Percentiles rank a stretch among this genome's conserved stretches.
Evolutionary conservation across 371 early-diverging fungal genomes (phyloP).

Genomic region (Mortierella polycephala): DNA sequence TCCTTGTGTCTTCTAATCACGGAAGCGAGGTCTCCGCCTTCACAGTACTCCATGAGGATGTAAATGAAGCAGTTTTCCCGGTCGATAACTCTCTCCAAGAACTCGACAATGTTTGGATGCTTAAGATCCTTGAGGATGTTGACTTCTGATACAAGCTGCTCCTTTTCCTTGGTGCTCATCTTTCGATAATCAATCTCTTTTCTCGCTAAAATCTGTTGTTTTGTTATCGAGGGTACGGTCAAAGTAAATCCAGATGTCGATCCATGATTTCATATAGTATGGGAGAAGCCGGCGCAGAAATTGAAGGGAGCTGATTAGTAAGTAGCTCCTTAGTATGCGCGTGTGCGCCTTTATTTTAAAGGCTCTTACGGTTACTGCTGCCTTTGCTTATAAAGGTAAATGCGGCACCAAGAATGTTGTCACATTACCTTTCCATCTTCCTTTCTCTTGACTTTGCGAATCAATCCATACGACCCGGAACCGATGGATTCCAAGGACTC

Average conservation of each 20-base stretch:
- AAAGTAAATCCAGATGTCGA: neutral
- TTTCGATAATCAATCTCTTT: constrained; percentile 81
- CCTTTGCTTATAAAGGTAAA: neutral
- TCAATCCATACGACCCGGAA: constrained; percentile 70
- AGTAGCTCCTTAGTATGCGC: too few species aligned
- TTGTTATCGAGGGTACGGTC: neutral
- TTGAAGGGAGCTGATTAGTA: neutral
- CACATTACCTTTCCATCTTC: constrained; percentile 61
- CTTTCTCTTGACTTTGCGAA: constrained; percentile 70
- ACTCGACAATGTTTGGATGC: constrained; percentile 80
- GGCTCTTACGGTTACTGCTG: neutral
- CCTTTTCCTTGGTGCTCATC: constrained; percentile 73
- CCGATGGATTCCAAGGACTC: constrained; percentile 58
- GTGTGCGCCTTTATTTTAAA: neutral
- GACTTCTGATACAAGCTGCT: constrained; percentile 77
- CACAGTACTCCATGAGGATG: constrained; percentile 73
- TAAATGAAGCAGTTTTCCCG: constrained; percentile 69
- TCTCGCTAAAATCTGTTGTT: constrained; percentile 66
- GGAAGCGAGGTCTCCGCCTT: constrained; percentile 67
- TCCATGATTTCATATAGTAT: neutral
- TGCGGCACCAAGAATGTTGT: neutral
- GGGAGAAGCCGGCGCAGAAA: too few species aligned
- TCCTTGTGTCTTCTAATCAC: constrained; percentile 67
- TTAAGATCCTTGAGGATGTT: constrained; percentile 76
- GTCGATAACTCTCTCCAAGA: constrained; percentile 74